A percentile compares a stretch with the other conserved stretches of the same genome.
These are phyloP conservation scores for Fusarium dimerum DNA, from an alignment of 2,329 filamentous ascomycete species.

Conservation along the genomic window DNA sequence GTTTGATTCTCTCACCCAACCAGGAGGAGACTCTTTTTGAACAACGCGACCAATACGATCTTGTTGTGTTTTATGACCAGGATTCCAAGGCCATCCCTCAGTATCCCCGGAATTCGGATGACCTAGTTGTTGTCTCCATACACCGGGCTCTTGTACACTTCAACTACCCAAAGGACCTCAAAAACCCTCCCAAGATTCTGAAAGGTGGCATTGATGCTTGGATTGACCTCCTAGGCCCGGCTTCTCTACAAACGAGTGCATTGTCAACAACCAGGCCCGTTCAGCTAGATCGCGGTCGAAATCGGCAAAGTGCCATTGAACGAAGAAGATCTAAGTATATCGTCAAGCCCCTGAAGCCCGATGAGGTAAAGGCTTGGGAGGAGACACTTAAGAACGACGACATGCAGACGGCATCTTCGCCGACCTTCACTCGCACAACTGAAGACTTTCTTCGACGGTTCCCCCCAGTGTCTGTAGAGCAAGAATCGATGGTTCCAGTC, in stretches of 20 bases:
- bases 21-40: slow-evolving; percentile 76
- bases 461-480: slow-evolving; percentile 66
- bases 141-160: slow-evolving; percentile 81
- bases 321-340: slow-evolving; percentile 47
- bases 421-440: slow-evolving; percentile 65
- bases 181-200: slow-evolving; percentile 73
- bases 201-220: slow-evolving; percentile 84
- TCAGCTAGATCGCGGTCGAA: slow-evolving; percentile 31
- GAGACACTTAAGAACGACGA: slow-evolving; percentile 70
- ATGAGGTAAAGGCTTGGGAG: slow-evolving; percentile 81
- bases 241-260: slow-evolving; percentile 54
- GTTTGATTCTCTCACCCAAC: slow-evolving; percentile 69
- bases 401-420: slow-evolving; percentile 49
- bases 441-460: slow-evolving; percentile 85
- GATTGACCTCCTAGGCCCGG: slow-evolving; percentile 76
- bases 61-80: slow-evolving; percentile 91
- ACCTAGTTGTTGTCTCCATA: slow-evolving; percentile 66
- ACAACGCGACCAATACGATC: slow-evolving; percentile 72
- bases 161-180: slow-evolving; percentile 76
- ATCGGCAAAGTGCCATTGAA: slow-evolving; percentile 30
- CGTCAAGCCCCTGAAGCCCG: slow-evolving; percentile 70
- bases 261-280: slow-evolving; percentile 28
- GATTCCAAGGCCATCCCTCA: slow-evolving; percentile 53
- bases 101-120: slow-evolving; percentile 39
- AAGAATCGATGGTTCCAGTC: slow-evolving; percentile 60